Evolutionary conservation across 78 protist species (phyloP).

Genomic region (Planoprotostelium fungivorum): DNA sequence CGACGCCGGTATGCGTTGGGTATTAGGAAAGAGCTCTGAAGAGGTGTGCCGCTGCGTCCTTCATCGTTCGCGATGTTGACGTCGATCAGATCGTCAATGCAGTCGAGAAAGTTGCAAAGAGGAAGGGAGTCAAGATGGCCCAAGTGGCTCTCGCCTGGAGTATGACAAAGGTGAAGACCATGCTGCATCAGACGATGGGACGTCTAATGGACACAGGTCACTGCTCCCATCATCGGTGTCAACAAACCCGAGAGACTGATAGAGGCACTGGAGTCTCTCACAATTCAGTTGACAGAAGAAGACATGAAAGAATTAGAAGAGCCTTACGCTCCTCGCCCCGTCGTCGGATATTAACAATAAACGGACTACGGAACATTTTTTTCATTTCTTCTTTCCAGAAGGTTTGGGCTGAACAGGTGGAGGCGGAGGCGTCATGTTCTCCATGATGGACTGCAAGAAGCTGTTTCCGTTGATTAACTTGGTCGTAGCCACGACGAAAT

Average conservation of each 20-base stretch:
- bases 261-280: background rate
- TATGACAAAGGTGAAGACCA: background rate
- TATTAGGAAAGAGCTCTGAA: background rate
- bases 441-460: constrained; percentile 1
- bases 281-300: background rate
- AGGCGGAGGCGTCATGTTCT: background rate
- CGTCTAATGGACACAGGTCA: background rate
- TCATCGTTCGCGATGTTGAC: too few species aligned
- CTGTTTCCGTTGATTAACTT: constrained; percentile 62
- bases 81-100: background rate
- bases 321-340: background rate
- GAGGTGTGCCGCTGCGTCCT: too few species aligned
- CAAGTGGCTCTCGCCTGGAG: constrained; percentile 4
- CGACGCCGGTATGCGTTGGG: background rate
- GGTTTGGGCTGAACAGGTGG: too few species aligned
- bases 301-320: background rate
- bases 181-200: background rate
- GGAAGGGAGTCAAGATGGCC: background rate
- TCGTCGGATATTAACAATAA: background rate
- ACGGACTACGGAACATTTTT: too few species aligned
- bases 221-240: constrained; percentile 5
- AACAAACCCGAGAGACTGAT: background rate
- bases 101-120: constrained; percentile 4
- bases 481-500: constrained; percentile 72
- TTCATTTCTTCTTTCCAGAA: too few species aligned